These are phyloP conservation scores for Typha latifolia DNA, from an alignment of 176 grass and related monocot genomes.

Conservation along the genomic window DNA sequence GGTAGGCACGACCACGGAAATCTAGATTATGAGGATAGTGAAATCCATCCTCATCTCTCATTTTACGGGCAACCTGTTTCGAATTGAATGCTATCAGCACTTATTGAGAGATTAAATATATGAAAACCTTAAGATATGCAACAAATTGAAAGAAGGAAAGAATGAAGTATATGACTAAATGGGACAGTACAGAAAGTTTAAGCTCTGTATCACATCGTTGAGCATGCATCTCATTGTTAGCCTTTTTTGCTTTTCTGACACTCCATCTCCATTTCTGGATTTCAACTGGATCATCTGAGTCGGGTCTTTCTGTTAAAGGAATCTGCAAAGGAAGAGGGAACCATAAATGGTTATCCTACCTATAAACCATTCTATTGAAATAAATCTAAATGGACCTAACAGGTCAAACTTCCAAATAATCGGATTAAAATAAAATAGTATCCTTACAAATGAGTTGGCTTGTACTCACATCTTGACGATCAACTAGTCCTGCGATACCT, in stretches of 20 bases:
- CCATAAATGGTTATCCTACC: constrained; percentile 2
- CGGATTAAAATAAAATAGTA: neutral
- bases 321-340: constrained; percentile 38
- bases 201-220: constrained; percentile 87
- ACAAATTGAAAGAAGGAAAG: constrained; percentile 2
- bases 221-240: constrained; percentile 77
- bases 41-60: constrained; percentile 84
- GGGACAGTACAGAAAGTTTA: constrained; percentile 75
- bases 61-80: constrained; percentile 90
- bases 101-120: neutral
- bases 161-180: constrained; percentile 11
- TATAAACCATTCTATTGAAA: neutral
- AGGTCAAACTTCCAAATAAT: no score
- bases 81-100: constrained; percentile 10
- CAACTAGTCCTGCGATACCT: constrained; percentile 76
- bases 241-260: constrained; percentile 66
- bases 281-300: constrained; percentile 53
- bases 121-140: no score
- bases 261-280: constrained; percentile 75
- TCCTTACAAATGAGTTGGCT: constrained; percentile 4
- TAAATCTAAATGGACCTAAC: neutral
- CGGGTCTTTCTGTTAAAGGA: constrained; percentile 51
- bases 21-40: constrained; percentile 95
- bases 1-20: constrained; percentile 87
- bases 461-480: constrained; percentile 67